These are phyloP conservation scores for Kuraishia ogatae DNA, from an alignment of 805 yeast genomes.

Conservation along the genomic window DNA sequence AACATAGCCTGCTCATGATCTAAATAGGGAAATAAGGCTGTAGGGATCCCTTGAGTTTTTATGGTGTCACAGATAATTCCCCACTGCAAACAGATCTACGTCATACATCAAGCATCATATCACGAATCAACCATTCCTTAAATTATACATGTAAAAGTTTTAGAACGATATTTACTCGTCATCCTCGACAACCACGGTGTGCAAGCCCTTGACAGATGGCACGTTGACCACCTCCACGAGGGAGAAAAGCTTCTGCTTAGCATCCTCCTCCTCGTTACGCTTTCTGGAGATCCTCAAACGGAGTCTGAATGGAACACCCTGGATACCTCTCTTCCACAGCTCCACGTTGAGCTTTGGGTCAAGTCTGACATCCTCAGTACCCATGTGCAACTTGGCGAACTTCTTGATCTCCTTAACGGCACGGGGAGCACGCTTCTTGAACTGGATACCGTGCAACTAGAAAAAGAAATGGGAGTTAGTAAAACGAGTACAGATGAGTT, in stretches of 20 bases:
- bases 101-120: background rate
- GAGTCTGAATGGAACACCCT: constrained; percentile 97
- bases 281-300: constrained; percentile 94
- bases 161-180: constrained; percentile 22
- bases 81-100: background rate
- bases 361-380: constrained; percentile 97
- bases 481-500: background rate
- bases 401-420: constrained; percentile 99
- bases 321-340: constrained; percentile 99
- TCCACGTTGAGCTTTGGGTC: constrained; percentile 98
- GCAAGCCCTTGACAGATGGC: constrained; percentile 93
- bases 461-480: constrained; percentile 2
- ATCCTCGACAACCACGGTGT: constrained; percentile 92
- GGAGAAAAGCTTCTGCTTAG: constrained; percentile 95
- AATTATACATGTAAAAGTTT: background rate
- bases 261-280: constrained; percentile 99
- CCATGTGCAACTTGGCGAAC: constrained; percentile 98
- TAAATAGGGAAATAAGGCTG: no score
- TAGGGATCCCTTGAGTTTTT: no score
- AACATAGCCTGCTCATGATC: no score
- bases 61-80: background rate
- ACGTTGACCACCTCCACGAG: constrained; percentile 96
- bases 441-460: constrained; percentile 94
- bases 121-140: background rate
- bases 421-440: constrained; percentile 99